Percentiles rank a stretch among this genome's conserved stretches.
Conservation (phyloP, 495 filamentous ascomycete genomes). For the Rhizodiscina lignyota region DNA sequence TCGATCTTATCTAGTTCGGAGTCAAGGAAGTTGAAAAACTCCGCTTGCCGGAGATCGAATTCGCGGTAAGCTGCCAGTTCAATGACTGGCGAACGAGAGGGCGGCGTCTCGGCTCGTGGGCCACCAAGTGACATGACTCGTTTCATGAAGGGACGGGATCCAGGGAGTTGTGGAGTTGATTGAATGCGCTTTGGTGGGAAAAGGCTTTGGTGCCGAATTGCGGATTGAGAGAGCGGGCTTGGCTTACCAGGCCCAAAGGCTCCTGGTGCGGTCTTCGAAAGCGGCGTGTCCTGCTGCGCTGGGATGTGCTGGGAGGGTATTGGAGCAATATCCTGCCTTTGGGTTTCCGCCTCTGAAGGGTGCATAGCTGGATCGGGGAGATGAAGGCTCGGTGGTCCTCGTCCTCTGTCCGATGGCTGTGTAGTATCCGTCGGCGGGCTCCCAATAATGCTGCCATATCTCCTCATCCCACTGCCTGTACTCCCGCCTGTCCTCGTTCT, state of each 20-base stretch:
- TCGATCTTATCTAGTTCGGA: conserved; percentile 72
- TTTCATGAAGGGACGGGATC: conserved; percentile 17
- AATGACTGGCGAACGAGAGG: conserved; percentile 14
- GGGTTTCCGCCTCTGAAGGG: too few relatives aligned
- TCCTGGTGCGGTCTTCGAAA: not conserved
- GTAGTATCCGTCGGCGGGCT: conserved; percentile 33
- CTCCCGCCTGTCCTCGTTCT: too few relatives aligned
- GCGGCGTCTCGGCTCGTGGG: conserved; percentile 9
- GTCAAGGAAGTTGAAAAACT: conserved; percentile 70
- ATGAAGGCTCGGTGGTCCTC: conserved; percentile 35
- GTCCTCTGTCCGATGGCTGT: conserved; percentile 9
- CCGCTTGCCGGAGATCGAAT: conserved; percentile 43
- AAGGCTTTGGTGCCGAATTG: conserved; percentile 11
- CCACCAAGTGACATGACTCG: conserved; percentile 25
- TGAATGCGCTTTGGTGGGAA: conserved; percentile 19
- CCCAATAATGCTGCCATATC: conserved; percentile 63
- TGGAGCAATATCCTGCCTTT: too few relatives aligned
- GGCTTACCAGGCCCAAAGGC: not conserved
- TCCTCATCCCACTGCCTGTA: conserved; percentile 19
- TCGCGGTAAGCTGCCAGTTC: conserved; percentile 33
- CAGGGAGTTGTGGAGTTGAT: conserved; percentile 11
- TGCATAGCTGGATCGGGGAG: conserved; percentile 63
- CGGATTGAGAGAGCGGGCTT: not conserved
- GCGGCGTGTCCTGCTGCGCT: not conserved
- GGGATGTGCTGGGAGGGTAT: too few relatives aligned